Evolutionary conservation across 345 rosid species (phyloP), one percentile per base, ranked within the genome.

Genomic region (Aquilaria yunnanensis): DNA sequence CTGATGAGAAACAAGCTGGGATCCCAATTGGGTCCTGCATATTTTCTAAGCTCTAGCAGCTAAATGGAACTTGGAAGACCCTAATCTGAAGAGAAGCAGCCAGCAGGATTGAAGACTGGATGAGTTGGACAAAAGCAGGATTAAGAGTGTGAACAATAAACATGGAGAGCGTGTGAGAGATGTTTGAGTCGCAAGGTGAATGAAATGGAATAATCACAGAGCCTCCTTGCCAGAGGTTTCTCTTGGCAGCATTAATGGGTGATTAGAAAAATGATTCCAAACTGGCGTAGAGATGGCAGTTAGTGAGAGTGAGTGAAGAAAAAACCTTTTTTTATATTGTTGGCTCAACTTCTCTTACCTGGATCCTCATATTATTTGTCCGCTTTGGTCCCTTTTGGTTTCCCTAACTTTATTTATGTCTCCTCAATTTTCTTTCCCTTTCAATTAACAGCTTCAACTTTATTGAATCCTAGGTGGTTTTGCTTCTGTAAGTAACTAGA

Each of bases 1-100:
- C 72, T 2, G 86, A 75, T 37, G 87, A 72, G 72, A 84, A 84
- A 60, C 89, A 87, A 63, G 87, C 84, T 4, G 83, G 93, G 59
- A 78, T 80, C 60, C 82, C 85, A 46, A 83, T 62, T 30, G 67
- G 71, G 56, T 81, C 93, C 54, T 75, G 86, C 93, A 84, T 87
- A 56, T 51, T 61, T 64, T 37, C 43, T 37, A 4, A 37, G 8
- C 5, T 37, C 43, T 37, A 9, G 5, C 43, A 37, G 8, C 43
- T 9, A 3, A 37, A 3, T 37, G 43, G 8, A 9, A 9, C 8
- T 14, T 46, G 37, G 65, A 12, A 63, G 46, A 58, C 37, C 56
- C 29, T 37, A 60, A 51, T 41, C 14, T 48, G 51, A 33, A 47
- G 64, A 60, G 69, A 49, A 61, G 16, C 11, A 54, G 45, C 14